phyloP scores from a whole-genome alignment of 176 grass and related monocot genomes.

The Carex scoparia region DNA sequence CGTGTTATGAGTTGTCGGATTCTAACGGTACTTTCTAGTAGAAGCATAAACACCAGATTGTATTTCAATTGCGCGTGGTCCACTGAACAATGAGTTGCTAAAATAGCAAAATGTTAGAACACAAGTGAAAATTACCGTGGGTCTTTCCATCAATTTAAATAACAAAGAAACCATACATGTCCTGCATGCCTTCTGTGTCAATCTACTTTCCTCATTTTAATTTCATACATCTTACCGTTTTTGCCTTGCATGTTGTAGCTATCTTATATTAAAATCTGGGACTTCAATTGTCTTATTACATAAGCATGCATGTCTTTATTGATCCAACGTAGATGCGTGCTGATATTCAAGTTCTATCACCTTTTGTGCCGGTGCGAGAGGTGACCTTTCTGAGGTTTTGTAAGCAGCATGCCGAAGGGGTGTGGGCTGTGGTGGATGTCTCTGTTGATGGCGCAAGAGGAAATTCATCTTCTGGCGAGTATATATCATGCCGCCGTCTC shows the following conservation, averaged over 20 bases:
- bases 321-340: conserved; percentile 44
- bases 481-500: conserved; percentile 42
- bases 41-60: background rate
- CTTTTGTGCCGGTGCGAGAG: conserved; percentile 27
- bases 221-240: background rate
- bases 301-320: background rate
- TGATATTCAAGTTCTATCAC: conserved; percentile 47
- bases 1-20: background rate
- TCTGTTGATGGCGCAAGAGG: conserved; percentile 35
- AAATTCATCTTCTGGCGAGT: conserved; percentile 8
- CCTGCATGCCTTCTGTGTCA: background rate
- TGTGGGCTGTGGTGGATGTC: conserved; percentile 64
- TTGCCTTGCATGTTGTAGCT: background rate
- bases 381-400: conserved; percentile 42
- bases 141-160: background rate
- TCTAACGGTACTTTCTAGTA: background rate
- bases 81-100: background rate
- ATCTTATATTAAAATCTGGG: background rate
- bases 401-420: conserved; percentile 24
- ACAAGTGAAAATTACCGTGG: background rate
- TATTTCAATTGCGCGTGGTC: background rate
- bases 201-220: background rate
- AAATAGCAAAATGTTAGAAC: background rate
- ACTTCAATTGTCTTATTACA: background rate
- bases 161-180: background rate